Evolutionary conservation across 441 rosid species (phyloP), one percentile per base, ranked within the genome.

Genomic region (Adansonia rubrostipa): DNA sequence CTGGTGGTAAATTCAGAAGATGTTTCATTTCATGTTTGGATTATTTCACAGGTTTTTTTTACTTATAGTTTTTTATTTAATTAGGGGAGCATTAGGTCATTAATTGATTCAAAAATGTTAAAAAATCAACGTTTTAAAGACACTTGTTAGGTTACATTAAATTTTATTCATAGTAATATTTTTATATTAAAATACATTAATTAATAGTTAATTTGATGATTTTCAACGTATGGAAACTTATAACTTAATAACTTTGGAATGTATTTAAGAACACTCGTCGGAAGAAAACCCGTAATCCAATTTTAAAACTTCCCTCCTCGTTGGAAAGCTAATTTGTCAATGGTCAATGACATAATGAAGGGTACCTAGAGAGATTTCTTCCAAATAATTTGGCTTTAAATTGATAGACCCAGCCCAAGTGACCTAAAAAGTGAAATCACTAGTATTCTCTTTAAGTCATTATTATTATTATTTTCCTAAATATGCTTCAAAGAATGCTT

Each of bases 301-400:
- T 5, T 66, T 68, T 69, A 42, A 28, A 64, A 19, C 74, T 82
- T 82, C 76, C 85, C 75, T 74, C 77, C 50, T 80, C 68, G 81
- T 84, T 60, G 83, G 84, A 83, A 75, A 82, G 74, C 54, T 77
- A 69, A 77, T 60, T 82, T 81, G 76, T 84, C 83, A 82, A 75
- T 84, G 86, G 85, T 85, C 87, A 85, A 81, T 69, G 71, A 45
- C 82, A 85, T 79, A 71, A 84, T 85, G 80, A 69, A 72, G 76
- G 79, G 67, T 70, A 67, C 47, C 71, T 60, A 14, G 63, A 77
- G 79, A 77, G 84, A 78, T 79, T 81, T 82, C 81, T 78, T 82
- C 87, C 87, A 79, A 71, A 44, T 68, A 85, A 79, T 74, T n/a
- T 81, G 87, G 88, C 90, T 82, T 84, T 85, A 33, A 77, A 58